These are phyloP conservation scores for Immersiella caudata DNA, from an alignment of 495 filamentous ascomycete species.

Conservation along the genomic window DNA sequence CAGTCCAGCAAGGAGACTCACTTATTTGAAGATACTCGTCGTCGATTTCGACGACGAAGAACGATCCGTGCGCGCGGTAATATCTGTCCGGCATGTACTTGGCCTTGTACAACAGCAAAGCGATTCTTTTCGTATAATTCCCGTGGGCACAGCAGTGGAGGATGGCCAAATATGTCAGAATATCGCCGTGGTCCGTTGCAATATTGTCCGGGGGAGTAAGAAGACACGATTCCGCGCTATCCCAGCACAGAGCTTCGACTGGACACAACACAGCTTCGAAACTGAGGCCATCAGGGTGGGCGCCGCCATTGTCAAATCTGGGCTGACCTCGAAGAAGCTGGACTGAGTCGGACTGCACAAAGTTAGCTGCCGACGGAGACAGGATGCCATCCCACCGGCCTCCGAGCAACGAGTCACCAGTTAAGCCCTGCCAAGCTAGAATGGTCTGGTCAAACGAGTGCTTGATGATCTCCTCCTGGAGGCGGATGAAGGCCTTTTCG, in stretches of 20 bases:
- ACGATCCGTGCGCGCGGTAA: not conserved
- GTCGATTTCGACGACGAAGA: not conserved
- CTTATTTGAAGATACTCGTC: slow-evolving; percentile 5
- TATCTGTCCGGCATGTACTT: not conserved
- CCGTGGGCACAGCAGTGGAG: slow-evolving; percentile 8
- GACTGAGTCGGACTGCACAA: not conserved
- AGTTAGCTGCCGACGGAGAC: not conserved
- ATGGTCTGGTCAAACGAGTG: slow-evolving; percentile 9
- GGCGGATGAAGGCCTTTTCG: slow-evolving; percentile 20
- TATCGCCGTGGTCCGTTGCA: not conserved
- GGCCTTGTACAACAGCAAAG: slow-evolving; percentile 1
- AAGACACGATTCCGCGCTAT: not conserved
- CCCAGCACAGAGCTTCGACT: not conserved
- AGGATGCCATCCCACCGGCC: slow-evolving; percentile 12
- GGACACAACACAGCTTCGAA: slow-evolving; percentile 7
- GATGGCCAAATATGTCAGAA: slow-evolving; percentile 2
- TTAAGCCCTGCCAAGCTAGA: not conserved
- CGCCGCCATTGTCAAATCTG: not conserved
- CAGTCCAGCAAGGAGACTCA: not conserved
- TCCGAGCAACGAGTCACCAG: not conserved
- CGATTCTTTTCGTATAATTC: slow-evolving; percentile 11
- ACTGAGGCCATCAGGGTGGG: slow-evolving; percentile 1
- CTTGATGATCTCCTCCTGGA: slow-evolving; percentile 19
- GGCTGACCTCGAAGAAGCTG: not conserved
- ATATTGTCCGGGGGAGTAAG: not conserved